These are phyloP conservation scores for Ceratobasidium sp. DNA, from an alignment of 1,284 basidiomycete species.

Conservation along the genomic window DNA sequence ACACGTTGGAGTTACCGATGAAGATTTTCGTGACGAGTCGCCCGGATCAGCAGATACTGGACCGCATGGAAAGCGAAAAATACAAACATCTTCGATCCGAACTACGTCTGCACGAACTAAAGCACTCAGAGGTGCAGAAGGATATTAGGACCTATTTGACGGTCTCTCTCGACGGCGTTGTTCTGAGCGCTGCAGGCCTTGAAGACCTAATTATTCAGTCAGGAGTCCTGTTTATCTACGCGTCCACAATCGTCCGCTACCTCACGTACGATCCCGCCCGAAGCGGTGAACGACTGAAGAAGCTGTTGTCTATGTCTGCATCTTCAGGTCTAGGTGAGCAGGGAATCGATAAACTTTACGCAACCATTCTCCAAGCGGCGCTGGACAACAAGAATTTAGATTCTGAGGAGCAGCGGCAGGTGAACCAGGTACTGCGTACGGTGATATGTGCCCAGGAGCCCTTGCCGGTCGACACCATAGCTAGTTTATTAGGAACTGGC, in stretches of 20 bases:
- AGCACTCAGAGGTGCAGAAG: not conserved
- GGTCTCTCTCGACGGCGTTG: not conserved
- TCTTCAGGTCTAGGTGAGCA: too few relatives aligned
- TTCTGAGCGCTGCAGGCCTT: not conserved
- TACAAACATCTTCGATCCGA: not conserved
- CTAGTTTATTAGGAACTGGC: too few relatives aligned
- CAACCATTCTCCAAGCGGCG: too few relatives aligned
- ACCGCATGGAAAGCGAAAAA: not conserved
- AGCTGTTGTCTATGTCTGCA: too few relatives aligned
- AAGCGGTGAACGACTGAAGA: too few relatives aligned
- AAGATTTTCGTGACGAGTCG: conserved; percentile 17
- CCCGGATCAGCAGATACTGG: not conserved
- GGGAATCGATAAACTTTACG: too few relatives aligned
- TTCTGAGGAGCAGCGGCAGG: too few relatives aligned
- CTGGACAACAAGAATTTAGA: too few relatives aligned
- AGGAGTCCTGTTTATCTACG: conserved; percentile 14
- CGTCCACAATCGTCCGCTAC: conserved; percentile 18
- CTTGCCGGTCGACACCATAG: too few relatives aligned
- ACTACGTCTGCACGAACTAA: not conserved
- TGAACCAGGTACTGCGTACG: too few relatives aligned
- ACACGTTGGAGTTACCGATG: not conserved
- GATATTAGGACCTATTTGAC: conserved; percentile 19
- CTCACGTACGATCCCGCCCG: not conserved
- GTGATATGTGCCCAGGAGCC: too few relatives aligned
- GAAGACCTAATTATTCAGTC: not conserved